These are phyloP conservation scores for Geotrichum siamense DNA, from an alignment of 1,139 yeast species.

Conservation along the genomic window DNA sequence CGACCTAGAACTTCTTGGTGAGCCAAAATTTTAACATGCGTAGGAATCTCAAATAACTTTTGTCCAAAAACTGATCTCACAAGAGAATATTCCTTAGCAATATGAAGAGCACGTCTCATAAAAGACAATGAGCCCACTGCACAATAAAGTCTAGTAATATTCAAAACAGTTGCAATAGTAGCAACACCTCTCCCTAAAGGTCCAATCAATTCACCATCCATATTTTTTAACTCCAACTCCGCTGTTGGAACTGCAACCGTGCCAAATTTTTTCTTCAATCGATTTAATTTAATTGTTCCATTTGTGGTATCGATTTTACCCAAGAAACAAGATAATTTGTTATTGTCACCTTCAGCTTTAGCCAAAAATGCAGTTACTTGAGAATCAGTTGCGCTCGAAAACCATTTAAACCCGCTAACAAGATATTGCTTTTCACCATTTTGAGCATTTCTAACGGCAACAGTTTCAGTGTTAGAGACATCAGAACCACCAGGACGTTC, in stretches of 20 bases:
- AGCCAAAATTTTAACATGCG: slow-evolving; percentile 29
- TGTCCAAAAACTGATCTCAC: slow-evolving; percentile 29
- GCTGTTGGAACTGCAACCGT: slow-evolving; percentile 33
- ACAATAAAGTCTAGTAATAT: slow-evolving; percentile 30
- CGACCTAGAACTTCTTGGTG: slow-evolving; percentile 24
- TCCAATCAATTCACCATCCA: slow-evolving; percentile 27
- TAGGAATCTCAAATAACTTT: slow-evolving; percentile 23
- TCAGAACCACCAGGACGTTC: slow-evolving; percentile 34
- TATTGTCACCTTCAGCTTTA: slow-evolving; percentile 20
- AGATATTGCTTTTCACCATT: slow-evolving; percentile 19
- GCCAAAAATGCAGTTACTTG: slow-evolving; percentile 30
- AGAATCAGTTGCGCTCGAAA: slow-evolving; percentile 33
- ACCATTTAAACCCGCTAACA: slow-evolving; percentile 32
- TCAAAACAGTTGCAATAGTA: slow-evolving; percentile 30
- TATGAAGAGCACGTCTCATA: slow-evolving; percentile 29
- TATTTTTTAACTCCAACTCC: slow-evolving; percentile 27
- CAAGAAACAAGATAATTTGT: slow-evolving; percentile 27
- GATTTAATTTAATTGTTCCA: slow-evolving; percentile 27
- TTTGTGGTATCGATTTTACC: slow-evolving; percentile 25
- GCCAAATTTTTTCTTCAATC: slow-evolving; percentile 32
- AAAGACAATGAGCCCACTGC: slow-evolving; percentile 26
- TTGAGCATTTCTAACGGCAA: slow-evolving; percentile 19
- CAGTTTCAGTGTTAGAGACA: slow-evolving; percentile 30
- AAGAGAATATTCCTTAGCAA: slow-evolving; percentile 29
- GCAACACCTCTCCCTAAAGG: slow-evolving; percentile 29